Percentiles rank a stretch among this genome's conserved stretches.
These are phyloP conservation scores for Xylaria intraflava DNA, from an alignment of 495 filamentous ascomycete genomes.

Conservation along the genomic window DNA sequence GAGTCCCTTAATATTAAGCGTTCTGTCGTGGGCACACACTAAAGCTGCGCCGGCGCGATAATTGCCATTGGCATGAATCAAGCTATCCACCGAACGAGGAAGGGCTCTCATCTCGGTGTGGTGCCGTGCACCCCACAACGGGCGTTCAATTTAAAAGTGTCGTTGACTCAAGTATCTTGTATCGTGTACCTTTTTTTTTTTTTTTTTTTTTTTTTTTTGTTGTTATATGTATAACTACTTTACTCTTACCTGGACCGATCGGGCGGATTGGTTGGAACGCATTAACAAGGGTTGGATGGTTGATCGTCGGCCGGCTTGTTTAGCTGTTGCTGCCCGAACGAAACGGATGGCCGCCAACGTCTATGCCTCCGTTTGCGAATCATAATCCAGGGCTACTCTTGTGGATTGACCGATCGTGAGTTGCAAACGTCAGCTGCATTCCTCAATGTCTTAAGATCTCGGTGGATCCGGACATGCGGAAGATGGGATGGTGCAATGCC, in stretches of 20 bases:
- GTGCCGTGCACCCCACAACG: not conserved
- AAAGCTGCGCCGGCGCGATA: no score
- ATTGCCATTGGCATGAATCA: conserved; percentile 8
- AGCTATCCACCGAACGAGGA: not conserved
- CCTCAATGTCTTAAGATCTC: conserved; percentile 3
- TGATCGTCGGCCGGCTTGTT: conserved; percentile 32
- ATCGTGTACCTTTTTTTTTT: not conserved
- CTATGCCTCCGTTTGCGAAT: conserved; percentile 5
- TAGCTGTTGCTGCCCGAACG: conserved; percentile 43
- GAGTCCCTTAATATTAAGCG: no score
- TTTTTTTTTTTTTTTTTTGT: conserved; percentile 1
- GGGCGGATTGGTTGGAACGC: conserved; percentile 14
- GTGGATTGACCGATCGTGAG: conserved; percentile 4
- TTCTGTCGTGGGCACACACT: no score
- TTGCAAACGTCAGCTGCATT: conserved; percentile 5
- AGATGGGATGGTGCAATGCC: conserved; percentile 1
- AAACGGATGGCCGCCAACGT: conserved; percentile 23
- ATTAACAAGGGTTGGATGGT: conserved; percentile 22
- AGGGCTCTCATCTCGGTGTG: conserved; percentile 1
- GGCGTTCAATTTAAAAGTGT: not conserved
- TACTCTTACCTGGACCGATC: conserved; percentile 5
- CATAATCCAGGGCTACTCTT: not conserved
- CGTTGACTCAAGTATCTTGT: not conserved
- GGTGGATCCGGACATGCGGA: conserved; percentile 7
- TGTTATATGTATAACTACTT: no score